phyloP scores from a whole-genome alignment of 2,329 filamentous ascomycete species.

The Zymoseptoria crescenta region DNA sequence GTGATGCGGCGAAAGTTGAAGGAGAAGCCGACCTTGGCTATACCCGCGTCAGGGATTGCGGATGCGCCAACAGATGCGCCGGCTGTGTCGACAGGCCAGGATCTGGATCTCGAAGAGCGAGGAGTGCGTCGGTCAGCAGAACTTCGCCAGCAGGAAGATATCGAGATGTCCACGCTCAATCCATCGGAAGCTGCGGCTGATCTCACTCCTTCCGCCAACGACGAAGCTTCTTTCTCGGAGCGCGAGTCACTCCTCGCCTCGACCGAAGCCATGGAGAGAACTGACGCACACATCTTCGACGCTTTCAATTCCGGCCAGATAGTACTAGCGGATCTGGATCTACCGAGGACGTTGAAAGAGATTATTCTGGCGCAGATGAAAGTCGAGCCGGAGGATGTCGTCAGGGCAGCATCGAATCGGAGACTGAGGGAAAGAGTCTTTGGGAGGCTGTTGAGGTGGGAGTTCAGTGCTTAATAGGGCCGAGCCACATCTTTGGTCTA shows the following conservation, averaged over 20 bases:
- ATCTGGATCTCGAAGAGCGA: slow-evolving; percentile 53
- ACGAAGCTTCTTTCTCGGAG: slow-evolving; percentile 9
- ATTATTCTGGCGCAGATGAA: slow-evolving; percentile 7
- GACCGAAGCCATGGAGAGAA: slow-evolving; percentile 15
- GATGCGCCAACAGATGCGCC: slow-evolving; percentile 7
- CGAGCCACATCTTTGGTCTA: not conserved
- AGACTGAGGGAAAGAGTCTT: slow-evolving; percentile 11
- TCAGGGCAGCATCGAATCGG: slow-evolving; percentile 3
- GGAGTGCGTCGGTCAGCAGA: slow-evolving; percentile 40
- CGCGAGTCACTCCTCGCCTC: slow-evolving; percentile 13
- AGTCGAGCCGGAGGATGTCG: not conserved
- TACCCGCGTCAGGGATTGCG: not conserved
- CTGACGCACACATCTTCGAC: slow-evolving; percentile 34
- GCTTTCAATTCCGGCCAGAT: slow-evolving; percentile 41
- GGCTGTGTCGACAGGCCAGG: slow-evolving; percentile 34
- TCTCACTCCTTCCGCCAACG: slow-evolving; percentile 1
- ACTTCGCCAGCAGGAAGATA: slow-evolving; percentile 30
- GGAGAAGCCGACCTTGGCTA: slow-evolving; percentile 20
- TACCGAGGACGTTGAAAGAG: slow-evolving; percentile 35
- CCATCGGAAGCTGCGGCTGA: slow-evolving; percentile 14
- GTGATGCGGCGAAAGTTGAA: slow-evolving; percentile 45
- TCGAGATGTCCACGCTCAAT: slow-evolving; percentile 34
- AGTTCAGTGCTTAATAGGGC: slow-evolving; percentile 1
- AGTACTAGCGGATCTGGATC: slow-evolving; percentile 37
- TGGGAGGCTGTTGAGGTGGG: slow-evolving; percentile 5